Evolutionary conservation across 768 basidiomycete species (phyloP), one percentile per base, ranked within the genome.

Genomic region (Panus rudis): DNA sequence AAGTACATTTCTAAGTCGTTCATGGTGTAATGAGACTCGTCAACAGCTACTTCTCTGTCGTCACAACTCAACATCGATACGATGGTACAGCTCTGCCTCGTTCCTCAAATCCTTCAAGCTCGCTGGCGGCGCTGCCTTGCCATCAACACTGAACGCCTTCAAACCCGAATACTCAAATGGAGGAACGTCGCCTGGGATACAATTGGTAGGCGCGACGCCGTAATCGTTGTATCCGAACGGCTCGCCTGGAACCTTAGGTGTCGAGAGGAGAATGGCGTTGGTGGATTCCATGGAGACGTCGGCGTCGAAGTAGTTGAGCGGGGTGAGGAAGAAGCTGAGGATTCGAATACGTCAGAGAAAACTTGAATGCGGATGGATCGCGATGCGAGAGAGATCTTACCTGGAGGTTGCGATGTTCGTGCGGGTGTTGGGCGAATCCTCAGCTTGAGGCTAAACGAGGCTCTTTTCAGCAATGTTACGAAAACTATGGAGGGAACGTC

Each of bases 231-330:
- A 70, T 0, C 52, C 42, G 55, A 66, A 78, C 2, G 63, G 48
- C 2, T 62, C 64, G 7, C 68, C 71, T 0, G 66, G 61, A 8
- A 46, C 43, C 17, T 14, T 26, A 4, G 75, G 73, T 10, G 63
- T 53, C 28, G 63, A 59, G 26, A 78, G 60, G 10, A 78, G 52
- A 42, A 80, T 67, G 16, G 76, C 72, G 39, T 79, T 78, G 45
- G 59, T 59, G 13, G 70, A 69, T 40, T 80, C 78, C 61, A 80
- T 69, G 11, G 79, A 76, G 41, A 78, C 63, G 52, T 83, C 79
- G 39, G 67, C 63, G 54, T 82, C 79, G 57, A 79, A 78, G 64
- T 73, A 82, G 59, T 82, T 82, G 50, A 80, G 65, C 3, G 79
- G 81, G 0, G 75, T 71, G 12, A 83, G 57, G 45, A 78, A 63